These are phyloP conservation scores for Juglanconis juglandina DNA, from an alignment of 2,329 filamentous ascomycete species.

Conservation along the genomic window DNA sequence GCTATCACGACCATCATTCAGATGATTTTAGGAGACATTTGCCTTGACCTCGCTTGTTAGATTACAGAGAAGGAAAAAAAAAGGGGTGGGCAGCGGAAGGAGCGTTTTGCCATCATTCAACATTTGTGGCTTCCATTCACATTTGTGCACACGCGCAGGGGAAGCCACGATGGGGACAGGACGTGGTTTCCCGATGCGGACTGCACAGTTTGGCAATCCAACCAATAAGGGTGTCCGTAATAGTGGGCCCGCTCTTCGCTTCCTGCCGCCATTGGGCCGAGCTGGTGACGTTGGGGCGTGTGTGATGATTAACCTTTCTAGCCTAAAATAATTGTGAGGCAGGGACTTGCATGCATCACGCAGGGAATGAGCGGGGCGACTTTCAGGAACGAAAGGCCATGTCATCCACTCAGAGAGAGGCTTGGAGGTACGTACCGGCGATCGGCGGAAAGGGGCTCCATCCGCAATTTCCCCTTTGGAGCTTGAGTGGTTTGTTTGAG, in stretches of 20 bases:
- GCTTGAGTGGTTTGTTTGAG: conserved; percentile 9
- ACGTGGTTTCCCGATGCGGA: not conserved
- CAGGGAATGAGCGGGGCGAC: not conserved
- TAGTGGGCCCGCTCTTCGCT: not conserved
- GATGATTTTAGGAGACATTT: not conserved
- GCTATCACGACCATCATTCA: not conserved
- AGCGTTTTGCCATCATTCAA: not conserved
- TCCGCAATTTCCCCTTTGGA: conserved; percentile 16
- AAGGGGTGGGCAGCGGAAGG: not conserved
- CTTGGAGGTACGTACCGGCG: conserved; percentile 12
- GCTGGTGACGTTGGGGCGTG: no score
- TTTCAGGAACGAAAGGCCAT: not conserved
- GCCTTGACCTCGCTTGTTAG: not conserved
- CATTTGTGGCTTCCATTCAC: not conserved
- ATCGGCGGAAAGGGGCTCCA: conserved; percentile 10
- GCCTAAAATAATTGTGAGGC: not conserved
- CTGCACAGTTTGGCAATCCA: not conserved
- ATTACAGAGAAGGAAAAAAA: not conserved
- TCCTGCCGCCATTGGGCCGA: no score
- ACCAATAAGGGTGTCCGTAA: not conserved
- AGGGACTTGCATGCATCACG: not conserved
- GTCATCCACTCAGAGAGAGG: conserved; percentile 7
- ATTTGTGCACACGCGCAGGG: not conserved
- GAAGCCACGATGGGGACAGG: not conserved
- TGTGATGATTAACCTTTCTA: not conserved